Base-by-base conservation (phyloP, 108 stramenopile genomes). In the Epithemia pelagica region DNA sequence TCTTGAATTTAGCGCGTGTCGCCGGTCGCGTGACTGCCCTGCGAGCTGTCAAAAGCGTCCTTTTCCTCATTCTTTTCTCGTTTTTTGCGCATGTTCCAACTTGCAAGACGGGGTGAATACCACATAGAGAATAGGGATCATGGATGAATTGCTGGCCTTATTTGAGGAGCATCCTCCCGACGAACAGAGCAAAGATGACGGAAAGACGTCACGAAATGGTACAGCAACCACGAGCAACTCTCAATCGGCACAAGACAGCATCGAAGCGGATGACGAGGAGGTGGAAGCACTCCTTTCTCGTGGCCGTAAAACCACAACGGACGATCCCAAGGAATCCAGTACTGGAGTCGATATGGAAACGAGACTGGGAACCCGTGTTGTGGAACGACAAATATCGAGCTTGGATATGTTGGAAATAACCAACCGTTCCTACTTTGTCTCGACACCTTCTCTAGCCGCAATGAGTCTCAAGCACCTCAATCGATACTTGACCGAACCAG, bases 131-230 rank as follows among this genome's bases (percentile, higher is more conserved):
- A n/a, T n/a, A n/a, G n/a, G n/a, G n/a, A n/a, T n/a, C n/a, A 81
- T 81, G 80, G 80, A 81, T 58, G 75, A 81, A 37, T 59, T 81
- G 2, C 26, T 76, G 20, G 80, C 67, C 23, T 70, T 81, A 1
- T 76, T 81, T 71, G 74, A 80, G 19, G 67, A 70, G 33, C 33
- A 63, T 15, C 54, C 33, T 27, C 28, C 24, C 1, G 73, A 67
- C 29, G 58, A 52, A 10, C 37, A 66, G n/a, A 54, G 54, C 62
- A 62, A 2, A 37, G 54, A 32, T 22, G 30, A 15, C 15, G 37
- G 37, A 15, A 15, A 46, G 15, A 5, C 5, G 10, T 5, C 5
- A 10, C 5, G 15, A 10, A 46, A 10, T 15, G 37, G 37, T 46
- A 46, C 10, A 46, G 15, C 5, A 5, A 15, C 5, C 5, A 46